These are phyloP conservation scores for Yamadazyma epiphylla DNA, from an alignment of 1,139 yeast genomes.

Conservation along the genomic window DNA sequence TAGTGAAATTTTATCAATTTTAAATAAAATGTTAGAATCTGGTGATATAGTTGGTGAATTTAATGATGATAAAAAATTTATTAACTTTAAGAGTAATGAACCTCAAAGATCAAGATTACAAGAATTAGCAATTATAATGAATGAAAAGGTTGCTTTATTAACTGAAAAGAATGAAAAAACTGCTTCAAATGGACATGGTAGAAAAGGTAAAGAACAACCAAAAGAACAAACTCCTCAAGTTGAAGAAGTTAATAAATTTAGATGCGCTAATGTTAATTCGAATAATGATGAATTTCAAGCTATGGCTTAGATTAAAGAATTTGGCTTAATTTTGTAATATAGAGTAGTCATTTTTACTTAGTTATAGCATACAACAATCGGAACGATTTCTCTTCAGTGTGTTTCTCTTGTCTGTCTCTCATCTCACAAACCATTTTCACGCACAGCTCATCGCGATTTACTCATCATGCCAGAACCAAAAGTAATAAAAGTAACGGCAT, in stretches of 20 bases:
- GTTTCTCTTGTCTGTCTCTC: no score
- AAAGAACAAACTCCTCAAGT: conserved; percentile 28
- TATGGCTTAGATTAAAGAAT: conserved; percentile 11
- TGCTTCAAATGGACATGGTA: conserved; percentile 67
- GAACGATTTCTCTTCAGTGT: no score
- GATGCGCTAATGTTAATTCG: conserved; percentile 45
- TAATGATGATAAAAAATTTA: conserved; percentile 55
- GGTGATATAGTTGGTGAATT: conserved; percentile 68
- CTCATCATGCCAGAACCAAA: conserved; percentile 13
- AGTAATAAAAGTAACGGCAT: conserved; percentile 38
- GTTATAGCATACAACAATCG: no score
- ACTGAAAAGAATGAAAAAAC: conserved; percentile 85
- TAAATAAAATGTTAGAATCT: conserved; percentile 70
- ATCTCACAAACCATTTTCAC: no score
- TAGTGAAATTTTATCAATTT: conserved; percentile 55
- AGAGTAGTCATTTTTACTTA: conserved; percentile 1
- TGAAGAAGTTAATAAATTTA: conserved; percentile 41
- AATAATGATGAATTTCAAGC: conserved; percentile 48
- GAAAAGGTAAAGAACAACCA: conserved; percentile 34
- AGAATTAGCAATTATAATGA: conserved; percentile 81
- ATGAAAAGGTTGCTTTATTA: conserved; percentile 79
- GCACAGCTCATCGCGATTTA: no score
- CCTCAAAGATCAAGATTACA: conserved; percentile 84
- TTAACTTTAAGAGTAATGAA: conserved; percentile 62
- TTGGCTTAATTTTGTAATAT: conserved; percentile 1